Evolutionary conservation across 2,329 filamentous ascomycete species (phyloP).

Genomic region (Cercospora brassicicola): DNA sequence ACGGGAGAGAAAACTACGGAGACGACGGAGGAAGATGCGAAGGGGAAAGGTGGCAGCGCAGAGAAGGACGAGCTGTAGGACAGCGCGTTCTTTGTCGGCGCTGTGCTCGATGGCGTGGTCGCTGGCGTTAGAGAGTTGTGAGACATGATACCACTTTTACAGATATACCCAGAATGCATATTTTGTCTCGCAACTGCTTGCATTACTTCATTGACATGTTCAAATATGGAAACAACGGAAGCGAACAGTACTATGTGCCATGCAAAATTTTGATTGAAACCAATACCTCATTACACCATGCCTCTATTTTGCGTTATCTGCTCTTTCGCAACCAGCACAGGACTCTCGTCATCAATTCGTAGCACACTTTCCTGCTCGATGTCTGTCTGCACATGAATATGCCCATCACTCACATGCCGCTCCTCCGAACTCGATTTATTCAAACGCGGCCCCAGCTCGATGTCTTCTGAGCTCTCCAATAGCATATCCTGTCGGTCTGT

Average conservation of each 20-base stretch:
- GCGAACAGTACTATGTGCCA: not conserved
- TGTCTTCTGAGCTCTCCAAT: conserved; percentile 13
- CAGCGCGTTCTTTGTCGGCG: conserved; percentile 4
- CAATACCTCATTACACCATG: not conserved
- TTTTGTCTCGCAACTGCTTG: not conserved
- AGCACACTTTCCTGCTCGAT: conserved; percentile 21
- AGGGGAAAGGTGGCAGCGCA: not conserved
- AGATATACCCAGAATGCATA: not conserved
- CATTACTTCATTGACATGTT: not conserved
- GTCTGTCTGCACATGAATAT: conserved; percentile 22
- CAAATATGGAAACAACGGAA: not conserved
- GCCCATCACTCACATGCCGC: conserved; percentile 5
- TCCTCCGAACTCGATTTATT: not conserved
- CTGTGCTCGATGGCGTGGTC: conserved; percentile 9
- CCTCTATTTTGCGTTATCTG: not conserved
- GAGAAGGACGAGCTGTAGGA: conserved; percentile 10
- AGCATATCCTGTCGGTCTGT: not conserved
- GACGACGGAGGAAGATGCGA: conserved; percentile 6
- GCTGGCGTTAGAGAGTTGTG: conserved; percentile 5
- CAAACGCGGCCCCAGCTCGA: conserved; percentile 13
- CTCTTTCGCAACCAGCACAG: not conserved
- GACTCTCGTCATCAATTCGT: not conserved
- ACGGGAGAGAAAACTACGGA: conserved; percentile 9
- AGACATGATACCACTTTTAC: not conserved
- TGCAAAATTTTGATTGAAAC: not conserved